These are phyloP conservation scores for Mycena vulgaris DNA, from an alignment of 768 basidiomycete species.

Conservation along the genomic window DNA sequence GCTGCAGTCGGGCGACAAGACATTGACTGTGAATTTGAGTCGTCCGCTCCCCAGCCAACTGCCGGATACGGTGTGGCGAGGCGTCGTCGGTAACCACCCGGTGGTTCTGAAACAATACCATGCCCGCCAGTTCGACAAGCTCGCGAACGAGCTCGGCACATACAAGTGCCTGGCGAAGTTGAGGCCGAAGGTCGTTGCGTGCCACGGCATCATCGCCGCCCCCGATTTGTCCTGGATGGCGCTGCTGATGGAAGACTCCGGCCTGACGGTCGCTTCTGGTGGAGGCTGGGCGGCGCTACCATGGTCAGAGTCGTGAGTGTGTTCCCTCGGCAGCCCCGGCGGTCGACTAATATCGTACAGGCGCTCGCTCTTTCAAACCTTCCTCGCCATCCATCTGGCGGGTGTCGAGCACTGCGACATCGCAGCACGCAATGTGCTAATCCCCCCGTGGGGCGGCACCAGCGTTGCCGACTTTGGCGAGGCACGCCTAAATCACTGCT, in stretches of 20 bases:
- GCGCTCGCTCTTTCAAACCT: neutral
- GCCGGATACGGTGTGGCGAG: neutral
- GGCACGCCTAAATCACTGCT: neutral
- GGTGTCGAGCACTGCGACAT: neutral
- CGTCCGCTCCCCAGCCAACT: neutral
- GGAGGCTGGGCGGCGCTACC: too few relatives aligned
- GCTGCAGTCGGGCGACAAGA: neutral
- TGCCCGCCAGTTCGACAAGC: neutral
- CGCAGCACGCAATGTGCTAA: neutral
- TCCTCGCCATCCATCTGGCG: neutral
- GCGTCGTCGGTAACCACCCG: neutral
- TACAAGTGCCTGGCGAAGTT: too few relatives aligned
- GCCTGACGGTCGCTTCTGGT: too few relatives aligned
- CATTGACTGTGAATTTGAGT: neutral
- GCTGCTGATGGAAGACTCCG: too few relatives aligned
- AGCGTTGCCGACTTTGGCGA: neutral
- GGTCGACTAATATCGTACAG: neutral
- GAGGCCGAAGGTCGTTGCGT: too few relatives aligned
- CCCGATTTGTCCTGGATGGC: too few relatives aligned
- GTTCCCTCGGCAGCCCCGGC: neutral
- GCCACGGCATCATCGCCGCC: too few relatives aligned
- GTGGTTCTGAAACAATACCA: neutral
- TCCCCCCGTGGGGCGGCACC: neutral
- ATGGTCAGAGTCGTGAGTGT: neutral
- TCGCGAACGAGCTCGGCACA: too few relatives aligned